These are phyloP conservation scores for Alternaria metachromatica DNA, from an alignment of 2,329 filamentous ascomycete species.

Conservation along the genomic window DNA sequence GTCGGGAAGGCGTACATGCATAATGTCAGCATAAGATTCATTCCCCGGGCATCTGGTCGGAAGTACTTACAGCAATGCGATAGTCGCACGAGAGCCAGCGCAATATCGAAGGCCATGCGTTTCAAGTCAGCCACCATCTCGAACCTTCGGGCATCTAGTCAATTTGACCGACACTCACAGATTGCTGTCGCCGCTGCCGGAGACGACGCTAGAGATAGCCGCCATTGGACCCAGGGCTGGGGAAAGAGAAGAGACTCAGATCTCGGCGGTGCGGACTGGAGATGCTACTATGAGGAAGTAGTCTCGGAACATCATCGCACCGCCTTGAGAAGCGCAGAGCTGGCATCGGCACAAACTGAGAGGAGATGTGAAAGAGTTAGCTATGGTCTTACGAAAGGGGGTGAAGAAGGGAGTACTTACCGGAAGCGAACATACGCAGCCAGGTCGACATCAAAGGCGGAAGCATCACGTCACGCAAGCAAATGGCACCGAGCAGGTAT, in stretches of 20 bases:
- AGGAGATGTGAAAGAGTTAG: neutral
- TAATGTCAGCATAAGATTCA: neutral
- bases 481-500: neutral
- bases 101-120: neutral
- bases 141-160: neutral
- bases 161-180: neutral
- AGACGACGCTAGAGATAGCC: neutral
- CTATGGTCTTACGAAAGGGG: neutral
- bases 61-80: neutral
- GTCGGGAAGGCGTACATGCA: neutral
- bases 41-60: neutral
- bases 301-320: neutral
- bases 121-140: neutral
- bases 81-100: rapidly evolving
- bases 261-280: neutral
- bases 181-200: neutral
- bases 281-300: neutral
- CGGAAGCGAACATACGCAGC: neutral
- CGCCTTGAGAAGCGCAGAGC: neutral
- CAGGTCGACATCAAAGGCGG: neutral
- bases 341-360: neutral
- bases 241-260: neutral
- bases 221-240: neutral
- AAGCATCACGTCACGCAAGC: neutral
- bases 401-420: neutral